phyloP scores from a whole-genome alignment of 768 basidiomycete species.

The Pleurotus salmoneostramineus region DNA sequence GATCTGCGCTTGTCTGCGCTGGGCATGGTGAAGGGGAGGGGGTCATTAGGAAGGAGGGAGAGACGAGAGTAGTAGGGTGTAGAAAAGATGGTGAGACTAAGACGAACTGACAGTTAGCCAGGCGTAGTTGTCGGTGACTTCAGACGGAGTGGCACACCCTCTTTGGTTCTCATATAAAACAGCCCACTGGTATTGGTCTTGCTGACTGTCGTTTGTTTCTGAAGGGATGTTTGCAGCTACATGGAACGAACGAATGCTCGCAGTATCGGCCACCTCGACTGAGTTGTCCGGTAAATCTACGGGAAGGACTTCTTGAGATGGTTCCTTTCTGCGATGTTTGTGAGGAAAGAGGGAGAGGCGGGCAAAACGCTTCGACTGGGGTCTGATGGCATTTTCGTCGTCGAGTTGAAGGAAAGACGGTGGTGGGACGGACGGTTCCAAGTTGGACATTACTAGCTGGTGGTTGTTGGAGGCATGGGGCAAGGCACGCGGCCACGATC shows the following conservation, averaged over 20 bases:
- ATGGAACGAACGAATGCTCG: too few relatives aligned
- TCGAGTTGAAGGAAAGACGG: constrained; percentile 6
- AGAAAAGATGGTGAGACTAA: constrained; percentile 64
- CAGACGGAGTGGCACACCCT: constrained; percentile 41
- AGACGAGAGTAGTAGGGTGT: constrained; percentile 67
- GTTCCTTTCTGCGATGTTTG: not conserved
- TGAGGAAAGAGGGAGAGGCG: not conserved
- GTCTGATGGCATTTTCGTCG: not conserved
- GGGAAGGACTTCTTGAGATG: not conserved
- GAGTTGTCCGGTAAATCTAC: not conserved
- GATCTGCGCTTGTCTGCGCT: constrained; percentile 31
- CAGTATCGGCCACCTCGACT: too few relatives aligned
- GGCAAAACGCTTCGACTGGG: not conserved
- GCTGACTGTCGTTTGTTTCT: not conserved
- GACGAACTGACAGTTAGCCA: not conserved
- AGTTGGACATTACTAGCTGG: not conserved
- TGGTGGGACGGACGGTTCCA: not conserved
- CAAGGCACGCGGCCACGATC: not conserved
- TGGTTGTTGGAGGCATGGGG: not conserved
- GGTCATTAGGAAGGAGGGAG: constrained; percentile 69
- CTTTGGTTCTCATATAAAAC: constrained; percentile 80
- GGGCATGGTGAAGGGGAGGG: constrained; percentile 69
- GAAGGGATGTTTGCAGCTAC: not conserved
- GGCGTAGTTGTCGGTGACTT: not conserved
- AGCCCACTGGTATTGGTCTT: constrained; percentile 72